A percentile compares a stretch with the other conserved stretches of the same genome.
Evolutionary conservation across 2,329 filamentous ascomycete species (phyloP).

Genomic region (Keithomyces neogunnii): DNA sequence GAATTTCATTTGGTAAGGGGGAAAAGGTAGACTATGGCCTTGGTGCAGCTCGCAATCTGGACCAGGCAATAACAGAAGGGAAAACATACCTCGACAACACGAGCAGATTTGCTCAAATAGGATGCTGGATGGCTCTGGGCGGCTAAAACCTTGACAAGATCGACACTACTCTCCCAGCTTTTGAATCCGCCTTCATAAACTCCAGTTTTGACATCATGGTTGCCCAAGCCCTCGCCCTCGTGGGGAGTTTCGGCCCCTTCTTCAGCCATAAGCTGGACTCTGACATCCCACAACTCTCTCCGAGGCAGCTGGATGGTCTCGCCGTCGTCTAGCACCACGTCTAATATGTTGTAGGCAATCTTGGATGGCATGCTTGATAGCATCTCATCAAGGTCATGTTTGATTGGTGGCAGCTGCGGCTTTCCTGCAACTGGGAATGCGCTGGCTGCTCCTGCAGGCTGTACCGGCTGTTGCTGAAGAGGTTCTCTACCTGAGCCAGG

Average conservation of each 20-base stretch:
- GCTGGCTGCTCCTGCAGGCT: constrained; percentile 20
- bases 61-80: not conserved
- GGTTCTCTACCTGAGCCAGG: constrained; percentile 1
- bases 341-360: constrained; percentile 58
- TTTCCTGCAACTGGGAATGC: constrained; percentile 57
- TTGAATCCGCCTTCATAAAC: constrained; percentile 86
- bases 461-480: constrained; percentile 10
- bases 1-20: too few relatives aligned
- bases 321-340: constrained; percentile 49
- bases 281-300: constrained; percentile 73
- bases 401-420: constrained; percentile 45
- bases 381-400: constrained; percentile 42
- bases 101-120: constrained; percentile 25
- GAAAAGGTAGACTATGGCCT: too few relatives aligned
- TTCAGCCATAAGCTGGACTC: constrained; percentile 72
- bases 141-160: constrained; percentile 63
- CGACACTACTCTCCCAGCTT: constrained; percentile 80
- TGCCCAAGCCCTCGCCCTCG: constrained; percentile 42
- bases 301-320: constrained; percentile 52
- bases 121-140: constrained; percentile 27
- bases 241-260: constrained; percentile 37
- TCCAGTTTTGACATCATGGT: constrained; percentile 69
- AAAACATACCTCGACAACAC: constrained; percentile 45
- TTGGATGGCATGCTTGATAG: constrained; percentile 60
- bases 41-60: too few relatives aligned